Evolutionary conservation across 345 rosid species (phyloP), one percentile per base, ranked within the genome.

Genomic region (Alliaria petiolata): DNA sequence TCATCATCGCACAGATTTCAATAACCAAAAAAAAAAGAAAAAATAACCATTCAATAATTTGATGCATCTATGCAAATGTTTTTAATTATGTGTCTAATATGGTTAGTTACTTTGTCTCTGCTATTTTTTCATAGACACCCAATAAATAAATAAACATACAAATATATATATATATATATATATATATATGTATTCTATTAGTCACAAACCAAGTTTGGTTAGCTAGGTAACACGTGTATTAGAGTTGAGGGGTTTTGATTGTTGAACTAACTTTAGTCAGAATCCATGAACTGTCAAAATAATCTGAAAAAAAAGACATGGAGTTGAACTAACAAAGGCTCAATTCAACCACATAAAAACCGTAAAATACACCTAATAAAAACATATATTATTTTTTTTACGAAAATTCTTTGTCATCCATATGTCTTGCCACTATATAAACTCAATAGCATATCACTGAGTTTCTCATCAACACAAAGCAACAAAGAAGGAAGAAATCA

Each of bases 321-420:
- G 56, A 65, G 77, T 74, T 74, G 77, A 74, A 36, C 61, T 47
- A 74, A 65, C 77, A 55, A 34, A 47, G 20, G 61, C 40, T 45
- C 50, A 62, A 45, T 12, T 40, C 64, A 72, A 72, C 65, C 22
- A 63, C 16, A 51, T 47, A 36, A 0, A 56, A 57, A 57, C 20
- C 3, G 16, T 50, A 50, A 62, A 28, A 1, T 8, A 60, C 67
- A 71, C 50, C 70, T 13, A 64, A 55, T 55, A 72, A 25, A 44
- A 45, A 22, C 26, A 52, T 5, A 22, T 10, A 19, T 39, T 1
- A 1, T 22, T 22, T 1, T 15, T 26, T 26, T 2, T 7, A 39
- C 16, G 13, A 4, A 19, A 33, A 14, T 10, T 68, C 45, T 54
- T 31, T 62, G 55, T 53, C 52, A 42, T 22, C 55, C 15, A 43